Evolutionary conservation across 345 rosid species (phyloP), one percentile per base, ranked within the genome.

Genomic region (Schrenkiella parvula): DNA sequence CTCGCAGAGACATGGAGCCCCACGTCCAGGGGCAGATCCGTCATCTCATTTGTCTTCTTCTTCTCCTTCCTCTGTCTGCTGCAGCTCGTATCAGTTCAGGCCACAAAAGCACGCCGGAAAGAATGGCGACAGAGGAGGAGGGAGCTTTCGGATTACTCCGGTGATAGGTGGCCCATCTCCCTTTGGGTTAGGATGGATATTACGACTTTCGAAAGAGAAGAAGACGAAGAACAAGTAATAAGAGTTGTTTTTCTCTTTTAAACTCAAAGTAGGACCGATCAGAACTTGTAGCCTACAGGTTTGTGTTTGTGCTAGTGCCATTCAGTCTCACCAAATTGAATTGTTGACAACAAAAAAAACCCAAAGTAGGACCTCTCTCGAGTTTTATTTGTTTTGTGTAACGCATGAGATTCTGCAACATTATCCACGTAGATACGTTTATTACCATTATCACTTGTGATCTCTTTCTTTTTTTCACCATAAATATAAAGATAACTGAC

Each of bases 111-210:
- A 86, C 29, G 71, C 84, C 1, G 53, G 68, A 79, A 85, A 79
- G 61, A 87, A 76, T 73, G 74, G 38, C 17, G 38, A 70, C 22
- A 15, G n/a, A 35, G 39, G 22, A 15, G 78, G 79, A 41, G 85
- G 82, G 39, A 80, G 82, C 5, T 84, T 82, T 26, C 64, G 82
- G 77, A 79, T 83, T 0, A 70, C 79, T 80, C 92, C 89, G 6
- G 89, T 92, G 5, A 70, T 93, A 61, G 84, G 86, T 57, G 80
- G 89, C 25, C 89, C 95, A 10, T 81, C 91, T 50, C 86, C 88
- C 14, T 81, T 81, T 51, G 86, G 98, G 10, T 78, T 90, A 15
- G 93, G 89, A 47, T 85, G 89, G 13, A 75, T 88, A 26, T 72
- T 86, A 53, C 53, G 87, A 17, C 75, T 72, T 43, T 82, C 84